Evolutionary conservation across 208 protist species (phyloP).

Genomic region (Sergeia podlipaevii): DNA sequence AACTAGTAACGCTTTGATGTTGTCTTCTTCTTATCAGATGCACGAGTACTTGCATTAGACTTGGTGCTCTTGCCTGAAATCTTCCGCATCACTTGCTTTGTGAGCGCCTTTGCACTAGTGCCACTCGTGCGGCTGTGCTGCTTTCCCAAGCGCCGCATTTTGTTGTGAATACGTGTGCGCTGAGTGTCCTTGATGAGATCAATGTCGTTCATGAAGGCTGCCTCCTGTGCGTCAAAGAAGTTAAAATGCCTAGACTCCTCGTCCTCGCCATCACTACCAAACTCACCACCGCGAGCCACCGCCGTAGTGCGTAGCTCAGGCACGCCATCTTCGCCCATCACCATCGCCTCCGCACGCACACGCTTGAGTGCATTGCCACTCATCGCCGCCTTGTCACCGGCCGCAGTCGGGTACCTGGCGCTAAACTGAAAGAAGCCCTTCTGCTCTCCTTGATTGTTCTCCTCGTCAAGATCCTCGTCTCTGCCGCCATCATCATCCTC

Average conservation of each 20-base stretch:
- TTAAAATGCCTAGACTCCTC: constrained; percentile 33
- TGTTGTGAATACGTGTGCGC: constrained; percentile 5
- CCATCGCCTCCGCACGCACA: constrained; percentile 36
- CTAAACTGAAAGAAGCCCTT: constrained; percentile 45
- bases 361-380: constrained; percentile 26
- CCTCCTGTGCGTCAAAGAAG: constrained; percentile 62
- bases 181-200: constrained; percentile 60
- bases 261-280: background rate
- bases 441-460: background rate
- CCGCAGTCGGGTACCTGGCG: constrained; percentile 25
- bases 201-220: constrained; percentile 71
- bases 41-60: too few species aligned
- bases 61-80: too few species aligned
- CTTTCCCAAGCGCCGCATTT: constrained; percentile 1
- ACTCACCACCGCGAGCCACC: constrained; percentile 11
- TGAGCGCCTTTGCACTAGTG: too few species aligned
- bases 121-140: too few species aligned
- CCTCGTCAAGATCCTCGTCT: constrained; percentile 1
- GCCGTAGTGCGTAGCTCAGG: constrained; percentile 40
- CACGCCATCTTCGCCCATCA: constrained; percentile 28
- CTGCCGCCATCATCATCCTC: too few species aligned
- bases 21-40: too few species aligned
- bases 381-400: background rate
- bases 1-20: too few species aligned
- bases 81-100: too few species aligned